phyloP scores from a whole-genome alignment of 352 stramenopile species.

The Globisporangium irregulare region DNA sequence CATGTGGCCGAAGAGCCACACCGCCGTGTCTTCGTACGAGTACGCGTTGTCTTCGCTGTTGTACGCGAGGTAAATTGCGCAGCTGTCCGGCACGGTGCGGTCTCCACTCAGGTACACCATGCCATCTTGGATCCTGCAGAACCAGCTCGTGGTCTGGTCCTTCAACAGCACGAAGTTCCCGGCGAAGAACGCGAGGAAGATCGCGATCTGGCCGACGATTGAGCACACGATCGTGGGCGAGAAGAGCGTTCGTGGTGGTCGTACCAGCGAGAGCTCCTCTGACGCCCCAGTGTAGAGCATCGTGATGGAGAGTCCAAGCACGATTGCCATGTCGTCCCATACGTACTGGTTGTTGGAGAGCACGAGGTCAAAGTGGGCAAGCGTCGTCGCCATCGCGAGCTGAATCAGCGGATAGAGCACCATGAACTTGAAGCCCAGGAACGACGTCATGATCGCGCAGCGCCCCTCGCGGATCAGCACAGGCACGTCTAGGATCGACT shows the following conservation, averaged over 20 bases:
- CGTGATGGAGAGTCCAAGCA: neutral
- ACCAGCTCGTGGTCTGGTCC: neutral
- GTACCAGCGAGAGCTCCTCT: neutral
- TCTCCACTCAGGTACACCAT: neutral
- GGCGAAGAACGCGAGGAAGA: neutral
- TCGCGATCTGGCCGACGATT: neutral
- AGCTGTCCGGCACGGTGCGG: neutral
- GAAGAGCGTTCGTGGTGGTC: neutral
- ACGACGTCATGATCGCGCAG: slow-evolving; percentile 65
- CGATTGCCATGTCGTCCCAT: neutral
- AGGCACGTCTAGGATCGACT: slow-evolving; percentile 64
- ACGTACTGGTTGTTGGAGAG: neutral
- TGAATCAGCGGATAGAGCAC: slow-evolving; percentile 35
- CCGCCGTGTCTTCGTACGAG: slow-evolving; percentile 46
- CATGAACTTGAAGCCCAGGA: slow-evolving; percentile 57
- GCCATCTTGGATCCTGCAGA: neutral
- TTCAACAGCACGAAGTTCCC: neutral
- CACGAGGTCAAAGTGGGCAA: neutral
- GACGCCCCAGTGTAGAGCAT: neutral
- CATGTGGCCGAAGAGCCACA: slow-evolving; percentile 60
- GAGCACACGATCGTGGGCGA: neutral
- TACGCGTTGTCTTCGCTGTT: slow-evolving; percentile 34
- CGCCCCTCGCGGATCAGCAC: slow-evolving; percentile 82
- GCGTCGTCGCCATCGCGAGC: neutral
- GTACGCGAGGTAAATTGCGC: slow-evolving; percentile 20